Percentiles rank a stretch among this genome's conserved stretches.
phyloP scores from a whole-genome alignment of 495 filamentous ascomycete species.

The Letharia lupina region DNA sequence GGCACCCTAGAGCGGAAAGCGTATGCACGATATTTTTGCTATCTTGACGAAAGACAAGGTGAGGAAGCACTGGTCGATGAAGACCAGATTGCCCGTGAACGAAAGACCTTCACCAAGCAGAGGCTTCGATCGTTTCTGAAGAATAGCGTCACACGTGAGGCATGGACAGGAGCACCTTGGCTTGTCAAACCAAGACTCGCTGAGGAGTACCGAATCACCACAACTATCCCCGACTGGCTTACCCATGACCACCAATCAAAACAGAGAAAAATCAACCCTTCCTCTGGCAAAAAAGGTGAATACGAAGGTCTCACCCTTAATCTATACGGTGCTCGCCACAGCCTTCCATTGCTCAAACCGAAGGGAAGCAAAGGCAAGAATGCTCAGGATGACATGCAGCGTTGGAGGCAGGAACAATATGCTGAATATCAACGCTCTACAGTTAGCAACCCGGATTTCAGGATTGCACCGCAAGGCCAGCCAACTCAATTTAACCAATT shows the following conservation, averaged over 20 bases:
- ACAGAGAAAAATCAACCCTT: slow-evolving; percentile 60
- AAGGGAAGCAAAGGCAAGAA: slow-evolving; percentile 66
- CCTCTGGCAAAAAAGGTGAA: slow-evolving; percentile 55
- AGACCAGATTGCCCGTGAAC: slow-evolving; percentile 74
- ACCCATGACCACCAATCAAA: slow-evolving; percentile 70
- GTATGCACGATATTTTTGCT: slow-evolving; percentile 75
- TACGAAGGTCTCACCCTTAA: slow-evolving; percentile 45
- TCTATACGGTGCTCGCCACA: slow-evolving; percentile 46
- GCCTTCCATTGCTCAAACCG: slow-evolving; percentile 70
- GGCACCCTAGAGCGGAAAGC: slow-evolving; percentile 54
- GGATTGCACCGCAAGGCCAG: slow-evolving; percentile 12
- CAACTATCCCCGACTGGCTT: slow-evolving; percentile 72
- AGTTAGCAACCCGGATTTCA: slow-evolving; percentile 42
- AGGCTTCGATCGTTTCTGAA: slow-evolving; percentile 91
- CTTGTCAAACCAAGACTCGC: slow-evolving; percentile 83
- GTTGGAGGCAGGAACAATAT: slow-evolving; percentile 39
- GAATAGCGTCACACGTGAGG: slow-evolving; percentile 81
- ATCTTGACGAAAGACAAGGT: slow-evolving; percentile 55
- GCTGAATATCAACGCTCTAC: slow-evolving; percentile 46
- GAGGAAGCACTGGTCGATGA: slow-evolving; percentile 75
- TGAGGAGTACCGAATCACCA: slow-evolving; percentile 72
- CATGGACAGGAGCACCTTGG: slow-evolving; percentile 94
- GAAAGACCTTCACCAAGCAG: slow-evolving; percentile 90
- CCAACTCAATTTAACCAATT: slow-evolving; percentile 13
- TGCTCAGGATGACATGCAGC: slow-evolving; percentile 37